Evolutionary conservation across 768 basidiomycete species (phyloP), one percentile per base, ranked within the genome.

Genomic region (Auricularia sp.): DNA sequence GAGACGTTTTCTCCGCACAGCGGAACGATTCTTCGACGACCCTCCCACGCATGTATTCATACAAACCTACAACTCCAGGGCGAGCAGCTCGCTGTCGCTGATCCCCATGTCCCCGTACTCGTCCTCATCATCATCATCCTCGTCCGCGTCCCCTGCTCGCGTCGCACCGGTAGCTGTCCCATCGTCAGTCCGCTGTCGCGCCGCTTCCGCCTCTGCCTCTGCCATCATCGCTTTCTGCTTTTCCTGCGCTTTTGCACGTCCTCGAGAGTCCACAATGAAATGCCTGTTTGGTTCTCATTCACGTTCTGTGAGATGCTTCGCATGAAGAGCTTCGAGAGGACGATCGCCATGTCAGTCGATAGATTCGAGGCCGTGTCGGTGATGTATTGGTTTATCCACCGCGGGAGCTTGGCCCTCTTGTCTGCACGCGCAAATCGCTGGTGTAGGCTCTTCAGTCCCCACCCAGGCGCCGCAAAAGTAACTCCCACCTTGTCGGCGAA

Each of bases 331-430:
- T 98, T 97, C 64, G 94, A 93, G 63, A 97, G 78, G 3, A 92
- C 93, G 67, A 98, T 76, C 3, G 94, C 94, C 92, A 97, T 97
- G 75, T 99, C 97, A 8, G 95, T 98, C 13, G 97, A 98, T 62
- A 99, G 80, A 75, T 98, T 99, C 10, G 97, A 90, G 21, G 94
- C 92, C 0, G 94, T 90, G 74, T 98, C 97, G n/a, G 94, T 97
- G 71, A 99, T 98, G 74, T 97, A 98, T 72, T 96, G 94, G 73
- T 98, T 98, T 70, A 99, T 98, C 97, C 97, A 99, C 54, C 92
- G 87, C 5, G 97, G 97, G 68, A 99, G 79, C 81, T 98, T 98
- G 42, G 93, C 90, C 44, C 96, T 84, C 77, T 96, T 96, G 72
- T 96, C 93, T 6, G 90, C 89, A 61, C 94, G 85, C 11, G 93